These are phyloP conservation scores for Penicillium bovifimosum DNA, from an alignment of 495 filamentous ascomycete species.

Conservation along the genomic window DNA sequence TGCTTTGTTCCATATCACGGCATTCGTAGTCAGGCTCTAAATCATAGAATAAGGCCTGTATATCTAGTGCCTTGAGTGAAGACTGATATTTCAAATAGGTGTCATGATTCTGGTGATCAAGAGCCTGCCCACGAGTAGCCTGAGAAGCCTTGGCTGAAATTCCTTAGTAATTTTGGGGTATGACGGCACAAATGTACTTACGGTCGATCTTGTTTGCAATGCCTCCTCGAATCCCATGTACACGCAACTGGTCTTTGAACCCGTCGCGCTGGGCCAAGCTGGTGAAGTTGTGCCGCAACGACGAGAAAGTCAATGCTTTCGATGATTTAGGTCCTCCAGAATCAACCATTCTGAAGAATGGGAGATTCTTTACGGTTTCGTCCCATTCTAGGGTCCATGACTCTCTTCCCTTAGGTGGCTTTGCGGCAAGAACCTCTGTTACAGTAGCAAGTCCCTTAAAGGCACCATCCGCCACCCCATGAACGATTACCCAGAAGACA, in stretches of 20 bases:
- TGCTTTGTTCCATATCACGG: constrained; percentile 23
- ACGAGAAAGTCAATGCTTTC: constrained; percentile 8
- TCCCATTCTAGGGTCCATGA: constrained; percentile 16
- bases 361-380: constrained; percentile 4
- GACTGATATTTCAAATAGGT: constrained; percentile 23
- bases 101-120: constrained; percentile 20
- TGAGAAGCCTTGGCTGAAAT: constrained; percentile 19
- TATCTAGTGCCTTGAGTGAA: constrained; percentile 16
- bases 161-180: not conserved
- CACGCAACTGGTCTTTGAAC: constrained; percentile 15
- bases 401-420: constrained; percentile 16
- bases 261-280: constrained; percentile 15
- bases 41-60: constrained; percentile 15
- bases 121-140: constrained; percentile 16
- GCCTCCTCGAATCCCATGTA: constrained; percentile 17
- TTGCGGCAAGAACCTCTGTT: constrained; percentile 12
- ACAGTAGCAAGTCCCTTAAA: constrained; percentile 18
- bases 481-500: constrained; percentile 18
- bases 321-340: constrained; percentile 1
- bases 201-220: constrained; percentile 14
- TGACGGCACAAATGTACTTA: not conserved
- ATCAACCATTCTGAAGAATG: constrained; percentile 12
- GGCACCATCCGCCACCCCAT: constrained; percentile 16
- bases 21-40: constrained; percentile 20
- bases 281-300: constrained; percentile 15